Evolutionary conservation across 345 rosid genomes (phyloP).

Genomic region (Eutrema japonicum): DNA sequence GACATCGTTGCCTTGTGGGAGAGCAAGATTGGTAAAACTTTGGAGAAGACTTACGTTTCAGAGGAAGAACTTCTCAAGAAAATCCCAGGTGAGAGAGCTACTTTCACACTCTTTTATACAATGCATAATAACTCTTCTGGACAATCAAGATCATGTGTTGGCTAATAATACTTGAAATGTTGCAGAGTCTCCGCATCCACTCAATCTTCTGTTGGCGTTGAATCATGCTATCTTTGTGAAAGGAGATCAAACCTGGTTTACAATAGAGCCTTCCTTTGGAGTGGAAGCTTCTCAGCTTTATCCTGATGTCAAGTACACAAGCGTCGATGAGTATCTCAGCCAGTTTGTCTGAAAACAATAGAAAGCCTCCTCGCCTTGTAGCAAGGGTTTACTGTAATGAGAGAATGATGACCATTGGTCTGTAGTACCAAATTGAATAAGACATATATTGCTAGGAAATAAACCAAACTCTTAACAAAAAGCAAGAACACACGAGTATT

Average conservation of each 20-base stretch:
- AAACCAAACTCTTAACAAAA: conserved; percentile 8
- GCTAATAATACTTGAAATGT: not conserved
- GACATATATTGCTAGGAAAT: conserved; percentile 2
- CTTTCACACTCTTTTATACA: conserved; percentile 2
- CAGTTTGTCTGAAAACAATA: conserved; percentile 32
- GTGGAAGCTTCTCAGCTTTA: conserved; percentile 44
- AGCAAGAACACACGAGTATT: conserved; percentile 8
- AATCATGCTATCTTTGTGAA: conserved; percentile 40
- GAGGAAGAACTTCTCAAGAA: conserved; percentile 59
- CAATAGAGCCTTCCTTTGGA: conserved; percentile 37
- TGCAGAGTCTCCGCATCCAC: conserved; percentile 39
- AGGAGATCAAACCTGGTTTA: conserved; percentile 36
- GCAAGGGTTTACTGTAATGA: conserved; percentile 13
- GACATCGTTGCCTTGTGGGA: conserved; percentile 72
- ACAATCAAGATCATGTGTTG: conserved; percentile 2
- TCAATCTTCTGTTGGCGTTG: conserved; percentile 35
- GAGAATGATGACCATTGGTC: conserved; percentile 16
- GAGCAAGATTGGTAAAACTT: conserved; percentile 63
- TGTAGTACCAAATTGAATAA: conserved; percentile 24
- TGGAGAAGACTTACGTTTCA: conserved; percentile 53
- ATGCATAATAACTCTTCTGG: not conserved
- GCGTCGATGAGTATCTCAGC: conserved; percentile 49
- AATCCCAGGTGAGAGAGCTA: conserved; percentile 30
- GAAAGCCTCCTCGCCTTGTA: not conserved
- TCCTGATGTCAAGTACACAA: conserved; percentile 53